phyloP scores from a whole-genome alignment of 176 grass and related monocot genomes.

The Ensete glaucum region DNA sequence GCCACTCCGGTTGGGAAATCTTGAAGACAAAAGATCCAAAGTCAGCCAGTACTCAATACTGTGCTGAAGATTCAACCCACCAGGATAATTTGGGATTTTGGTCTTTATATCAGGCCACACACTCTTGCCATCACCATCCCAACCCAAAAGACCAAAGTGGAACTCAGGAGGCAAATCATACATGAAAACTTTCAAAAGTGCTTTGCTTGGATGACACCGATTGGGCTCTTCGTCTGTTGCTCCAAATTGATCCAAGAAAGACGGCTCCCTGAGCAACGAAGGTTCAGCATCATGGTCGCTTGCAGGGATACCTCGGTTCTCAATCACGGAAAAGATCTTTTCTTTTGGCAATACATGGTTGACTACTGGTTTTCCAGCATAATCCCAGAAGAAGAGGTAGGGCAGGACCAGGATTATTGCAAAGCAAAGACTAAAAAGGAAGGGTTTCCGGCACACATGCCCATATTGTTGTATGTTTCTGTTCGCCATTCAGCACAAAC shows the following conservation, averaged over 20 bases:
- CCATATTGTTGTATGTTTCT: neutral
- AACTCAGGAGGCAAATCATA: conserved; percentile 22
- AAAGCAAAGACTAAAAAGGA: neutral
- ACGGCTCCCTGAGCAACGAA: neutral
- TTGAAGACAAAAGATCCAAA: conserved; percentile 15
- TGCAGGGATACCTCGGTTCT: neutral
- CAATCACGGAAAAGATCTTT: conserved; percentile 9
- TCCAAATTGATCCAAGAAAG: neutral
- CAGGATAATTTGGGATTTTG: conserved; percentile 7
- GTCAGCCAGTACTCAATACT: conserved; percentile 24
- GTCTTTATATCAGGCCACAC: conserved; percentile 14
- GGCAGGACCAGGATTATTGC: neutral
- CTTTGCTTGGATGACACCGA: conserved; percentile 9
- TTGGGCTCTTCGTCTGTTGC: neutral
- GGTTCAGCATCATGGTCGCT: neutral
- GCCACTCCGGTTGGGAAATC: conserved; percentile 8
- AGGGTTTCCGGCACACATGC: neutral
- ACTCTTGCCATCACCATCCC: conserved; percentile 6
- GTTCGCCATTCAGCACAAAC: conserved; percentile 3
- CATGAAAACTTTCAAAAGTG: conserved; percentile 16
- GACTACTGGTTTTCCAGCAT: too few species aligned
- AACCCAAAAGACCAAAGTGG: conserved; percentile 14
- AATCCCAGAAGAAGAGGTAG: conserved; percentile 6
- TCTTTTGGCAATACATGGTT: neutral
- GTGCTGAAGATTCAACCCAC: conserved; percentile 20